Conservation (phyloP, 495 filamentous ascomycete species). For the Talaromyces adpressus region DNA sequence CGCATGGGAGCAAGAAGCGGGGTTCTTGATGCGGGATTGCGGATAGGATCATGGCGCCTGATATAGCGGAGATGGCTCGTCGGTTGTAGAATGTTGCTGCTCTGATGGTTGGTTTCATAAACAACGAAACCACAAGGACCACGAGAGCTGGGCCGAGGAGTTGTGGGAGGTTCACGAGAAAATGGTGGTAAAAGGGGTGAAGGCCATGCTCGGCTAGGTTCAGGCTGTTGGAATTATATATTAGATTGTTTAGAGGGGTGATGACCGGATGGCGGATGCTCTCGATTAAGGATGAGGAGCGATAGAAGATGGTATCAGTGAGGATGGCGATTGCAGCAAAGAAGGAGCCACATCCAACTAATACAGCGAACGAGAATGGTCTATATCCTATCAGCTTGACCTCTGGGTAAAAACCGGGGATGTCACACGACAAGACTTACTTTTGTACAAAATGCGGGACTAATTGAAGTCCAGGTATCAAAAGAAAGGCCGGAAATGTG, state of each 20-base stretch:
- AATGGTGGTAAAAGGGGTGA: conserved; percentile 87
- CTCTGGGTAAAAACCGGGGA: background rate
- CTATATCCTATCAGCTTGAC: conserved; percentile 34
- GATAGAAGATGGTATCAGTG: conserved; percentile 80
- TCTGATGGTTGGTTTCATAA: conserved; percentile 20
- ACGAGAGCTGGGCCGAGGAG: conserved; percentile 82
- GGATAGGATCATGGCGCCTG: conserved; percentile 72
- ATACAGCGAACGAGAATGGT: conserved; percentile 58
- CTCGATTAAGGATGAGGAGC: conserved; percentile 43
- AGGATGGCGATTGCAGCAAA: conserved; percentile 67
- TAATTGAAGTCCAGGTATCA: conserved; percentile 73
- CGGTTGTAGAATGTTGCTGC: conserved; percentile 16
- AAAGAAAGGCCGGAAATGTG: conserved; percentile 87
- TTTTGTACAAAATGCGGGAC: conserved; percentile 77
- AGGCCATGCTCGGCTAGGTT: conserved; percentile 88
- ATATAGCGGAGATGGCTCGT: conserved; percentile 64
- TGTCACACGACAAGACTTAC: conserved; percentile 38
- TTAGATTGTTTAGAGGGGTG: conserved; percentile 85
- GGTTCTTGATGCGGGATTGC: conserved; percentile 91
- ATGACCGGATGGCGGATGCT: conserved; percentile 58
- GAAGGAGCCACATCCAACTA: conserved; percentile 51
- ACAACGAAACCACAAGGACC: conserved; percentile 52
- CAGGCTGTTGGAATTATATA: conserved; percentile 68
- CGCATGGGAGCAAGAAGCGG: conserved; percentile 79
- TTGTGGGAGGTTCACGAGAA: conserved; percentile 77